Conservation (phyloP, 768 basidiomycete species). For the Lactifluus echinatus region DNA sequence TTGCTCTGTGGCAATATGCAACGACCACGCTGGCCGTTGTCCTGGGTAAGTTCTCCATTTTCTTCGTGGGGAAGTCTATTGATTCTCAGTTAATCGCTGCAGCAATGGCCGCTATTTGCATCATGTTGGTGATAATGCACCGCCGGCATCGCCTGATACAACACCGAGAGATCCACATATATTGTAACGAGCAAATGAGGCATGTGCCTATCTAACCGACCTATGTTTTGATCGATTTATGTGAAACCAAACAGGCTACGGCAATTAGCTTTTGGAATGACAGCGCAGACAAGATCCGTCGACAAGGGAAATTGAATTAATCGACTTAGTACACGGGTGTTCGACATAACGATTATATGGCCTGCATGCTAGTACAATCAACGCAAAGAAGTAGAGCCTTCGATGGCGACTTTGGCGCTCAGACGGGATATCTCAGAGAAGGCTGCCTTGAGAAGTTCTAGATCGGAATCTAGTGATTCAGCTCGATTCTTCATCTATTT, state of each 20-base stretch:
- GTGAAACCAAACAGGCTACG: conserved; percentile 10
- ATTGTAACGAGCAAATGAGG: conserved; percentile 20
- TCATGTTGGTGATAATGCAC: conserved; percentile 19
- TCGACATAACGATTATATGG: neutral
- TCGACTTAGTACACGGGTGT: neutral
- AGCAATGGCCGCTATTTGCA: conserved; percentile 20
- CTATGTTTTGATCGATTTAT: neutral
- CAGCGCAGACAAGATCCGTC: neutral
- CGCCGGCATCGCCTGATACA: conserved; percentile 17
- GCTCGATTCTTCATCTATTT: conserved; percentile 80
- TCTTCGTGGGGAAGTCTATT: neutral
- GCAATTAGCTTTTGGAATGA: conserved; percentile 1
- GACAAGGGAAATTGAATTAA: neutral
- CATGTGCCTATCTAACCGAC: neutral
- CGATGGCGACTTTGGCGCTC: conserved; percentile 55
- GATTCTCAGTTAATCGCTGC: neutral
- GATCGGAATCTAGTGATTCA: conserved; percentile 74
- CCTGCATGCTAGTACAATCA: neutral
- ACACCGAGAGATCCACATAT: conserved; percentile 18
- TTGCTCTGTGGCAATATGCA: conserved; percentile 21
- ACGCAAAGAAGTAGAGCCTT: conserved; percentile 22
- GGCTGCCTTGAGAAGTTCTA: conserved; percentile 70
- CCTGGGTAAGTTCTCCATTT: conserved; percentile 14
- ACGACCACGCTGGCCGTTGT: conserved; percentile 15
- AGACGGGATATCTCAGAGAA: conserved; percentile 85